Evolutionary conservation across 331 rosid species (phyloP).

Genomic region (Saraca asoca): DNA sequence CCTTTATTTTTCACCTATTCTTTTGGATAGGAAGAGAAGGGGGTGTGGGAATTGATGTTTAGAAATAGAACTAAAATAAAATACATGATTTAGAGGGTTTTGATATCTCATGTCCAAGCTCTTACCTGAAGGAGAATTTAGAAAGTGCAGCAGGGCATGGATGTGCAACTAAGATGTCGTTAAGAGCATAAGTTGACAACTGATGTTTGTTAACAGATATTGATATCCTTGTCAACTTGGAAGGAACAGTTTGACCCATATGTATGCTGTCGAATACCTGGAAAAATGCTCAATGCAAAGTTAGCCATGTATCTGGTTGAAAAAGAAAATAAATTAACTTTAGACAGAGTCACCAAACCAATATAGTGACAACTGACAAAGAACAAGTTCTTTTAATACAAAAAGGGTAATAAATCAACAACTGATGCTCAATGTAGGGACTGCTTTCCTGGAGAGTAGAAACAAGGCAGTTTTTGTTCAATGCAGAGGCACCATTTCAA

Average conservation of each 20-base stretch:
- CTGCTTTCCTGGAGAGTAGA: background rate
- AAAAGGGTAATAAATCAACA: background rate
- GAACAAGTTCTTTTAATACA: too few relatives aligned
- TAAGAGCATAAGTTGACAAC: constrained; percentile 70
- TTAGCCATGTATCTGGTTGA: background rate
- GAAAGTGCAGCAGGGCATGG: constrained; percentile 89
- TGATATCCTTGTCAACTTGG: constrained; percentile 62
- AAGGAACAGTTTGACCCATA: constrained; percentile 55
- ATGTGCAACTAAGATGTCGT: constrained; percentile 80
- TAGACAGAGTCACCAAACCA: too few relatives aligned
- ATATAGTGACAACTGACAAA: too few relatives aligned
- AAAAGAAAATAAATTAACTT: background rate
- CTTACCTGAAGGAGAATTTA: constrained; percentile 76
- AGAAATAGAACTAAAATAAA: constrained; percentile 7
- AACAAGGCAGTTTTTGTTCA: background rate
- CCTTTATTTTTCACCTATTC: background rate
- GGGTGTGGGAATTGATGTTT: background rate
- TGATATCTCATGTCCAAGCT: constrained; percentile 5
- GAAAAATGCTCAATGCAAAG: constrained; percentile 3
- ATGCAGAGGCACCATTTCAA: constrained; percentile 13
- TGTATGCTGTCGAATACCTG: constrained; percentile 78
- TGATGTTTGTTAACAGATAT: constrained; percentile 51
- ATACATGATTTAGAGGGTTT: constrained; percentile 8
- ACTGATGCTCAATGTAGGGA: background rate
- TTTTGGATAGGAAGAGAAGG: background rate